A percentile compares a stretch with the other conserved stretches of the same genome.
These are phyloP conservation scores for Pseudogymnoascus sp. DNA, from an alignment of 2,329 filamentous ascomycete genomes.

Conservation along the genomic window DNA sequence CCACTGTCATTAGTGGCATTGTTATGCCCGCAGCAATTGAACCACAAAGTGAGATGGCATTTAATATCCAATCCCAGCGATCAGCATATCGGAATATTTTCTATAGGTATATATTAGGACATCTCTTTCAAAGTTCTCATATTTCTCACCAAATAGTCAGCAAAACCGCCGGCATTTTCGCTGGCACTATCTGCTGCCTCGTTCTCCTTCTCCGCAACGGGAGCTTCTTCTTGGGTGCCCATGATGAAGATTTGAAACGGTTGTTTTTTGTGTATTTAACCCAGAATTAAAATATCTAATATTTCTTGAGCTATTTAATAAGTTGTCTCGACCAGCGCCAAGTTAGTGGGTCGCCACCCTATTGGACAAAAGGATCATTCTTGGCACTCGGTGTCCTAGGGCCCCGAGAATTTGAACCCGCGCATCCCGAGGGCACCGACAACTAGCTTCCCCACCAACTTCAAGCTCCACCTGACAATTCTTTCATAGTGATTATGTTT, in stretches of 20 bases:
- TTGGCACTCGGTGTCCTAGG: background rate
- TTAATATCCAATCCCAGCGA: conserved; percentile 10
- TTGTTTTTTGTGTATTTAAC: background rate
- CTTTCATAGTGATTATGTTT: background rate
- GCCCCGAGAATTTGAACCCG: background rate
- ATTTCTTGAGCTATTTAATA: background rate
- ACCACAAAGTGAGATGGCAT: conserved; percentile 12
- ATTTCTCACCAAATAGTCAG: background rate
- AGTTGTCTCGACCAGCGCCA: background rate
- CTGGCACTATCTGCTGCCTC: background rate
- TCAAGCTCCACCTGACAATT: background rate
- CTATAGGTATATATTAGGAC: background rate
- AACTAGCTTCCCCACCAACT: background rate
- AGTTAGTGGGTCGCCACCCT: background rate
- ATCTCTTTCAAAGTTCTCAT: background rate
- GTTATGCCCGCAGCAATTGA: conserved; percentile 34
- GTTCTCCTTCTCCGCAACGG: background rate
- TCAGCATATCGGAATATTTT: conserved; percentile 14
- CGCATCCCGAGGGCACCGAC: background rate
- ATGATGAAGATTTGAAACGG: background rate
- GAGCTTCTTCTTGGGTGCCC: background rate
- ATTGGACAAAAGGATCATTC: background rate
- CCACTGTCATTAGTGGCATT: conserved; percentile 41
- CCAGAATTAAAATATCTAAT: background rate
- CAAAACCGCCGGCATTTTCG: background rate